Percentiles rank a stretch among this genome's conserved stretches.
These are phyloP conservation scores for Spiromastix sp. DNA, from an alignment of 2,329 filamentous ascomycete genomes.

Conservation along the genomic window DNA sequence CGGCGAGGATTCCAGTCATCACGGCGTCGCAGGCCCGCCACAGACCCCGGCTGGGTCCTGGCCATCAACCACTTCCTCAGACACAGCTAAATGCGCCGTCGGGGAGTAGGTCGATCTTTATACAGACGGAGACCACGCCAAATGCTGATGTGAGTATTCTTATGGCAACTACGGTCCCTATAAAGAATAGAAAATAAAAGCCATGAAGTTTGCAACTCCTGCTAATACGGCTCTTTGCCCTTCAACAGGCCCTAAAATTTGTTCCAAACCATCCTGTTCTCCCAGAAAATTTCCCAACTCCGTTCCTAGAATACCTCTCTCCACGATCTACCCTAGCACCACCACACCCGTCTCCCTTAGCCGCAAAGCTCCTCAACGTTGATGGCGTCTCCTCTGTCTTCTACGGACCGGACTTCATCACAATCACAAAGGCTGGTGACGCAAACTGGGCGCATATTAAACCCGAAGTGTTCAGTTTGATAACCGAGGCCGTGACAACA, in stretches of 20 bases:
- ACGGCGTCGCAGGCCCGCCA: constrained; percentile 37
- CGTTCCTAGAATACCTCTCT: constrained; percentile 85
- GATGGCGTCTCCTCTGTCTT: constrained; percentile 94
- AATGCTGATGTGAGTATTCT: constrained; percentile 70
- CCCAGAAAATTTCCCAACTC: constrained; percentile 58
- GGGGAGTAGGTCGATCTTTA: constrained; percentile 75
- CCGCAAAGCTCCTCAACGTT: constrained; percentile 80
- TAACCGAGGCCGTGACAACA: constrained; percentile 81
- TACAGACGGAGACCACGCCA: constrained; percentile 89
- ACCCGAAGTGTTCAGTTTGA: constrained; percentile 88
- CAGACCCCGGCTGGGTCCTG: constrained; percentile 35
- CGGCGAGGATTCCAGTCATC: constrained; percentile 35
- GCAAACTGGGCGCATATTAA: constrained; percentile 92
- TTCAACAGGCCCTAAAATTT: constrained; percentile 78
- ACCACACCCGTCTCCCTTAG: constrained; percentile 82
- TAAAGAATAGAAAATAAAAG: no score
- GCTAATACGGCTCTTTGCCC: no score
- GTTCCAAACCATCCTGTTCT: constrained; percentile 81
- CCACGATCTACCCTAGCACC: constrained; percentile 80
- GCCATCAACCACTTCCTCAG: constrained; percentile 28
- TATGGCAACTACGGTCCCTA: no score
- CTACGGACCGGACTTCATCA: constrained; percentile 93
- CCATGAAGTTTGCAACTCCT: no score
- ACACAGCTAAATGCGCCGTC: constrained; percentile 29
- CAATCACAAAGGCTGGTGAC: constrained; percentile 79